Percentiles rank a stretch among this genome's conserved stretches.
These are phyloP conservation scores for Eragrostis nindensis DNA, from an alignment of 176 grass and related monocot species.

Conservation along the genomic window DNA sequence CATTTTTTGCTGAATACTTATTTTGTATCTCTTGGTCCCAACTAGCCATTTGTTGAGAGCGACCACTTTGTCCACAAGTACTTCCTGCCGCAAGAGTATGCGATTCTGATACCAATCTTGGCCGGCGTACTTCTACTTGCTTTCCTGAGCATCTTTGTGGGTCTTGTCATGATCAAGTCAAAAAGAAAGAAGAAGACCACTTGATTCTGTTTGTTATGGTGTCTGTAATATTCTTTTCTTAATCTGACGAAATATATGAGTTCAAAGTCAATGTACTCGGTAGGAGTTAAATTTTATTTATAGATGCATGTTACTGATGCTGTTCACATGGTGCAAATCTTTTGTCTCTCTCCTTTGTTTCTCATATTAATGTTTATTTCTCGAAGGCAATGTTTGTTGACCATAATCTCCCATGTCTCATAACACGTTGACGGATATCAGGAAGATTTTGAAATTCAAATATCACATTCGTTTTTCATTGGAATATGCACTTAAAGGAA, in stretches of 20 bases:
- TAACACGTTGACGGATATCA: too few relatives aligned
- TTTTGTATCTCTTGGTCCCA: conserved; percentile 29
- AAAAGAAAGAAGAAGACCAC: conserved; percentile 72
- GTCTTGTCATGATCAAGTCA: conserved; percentile 75
- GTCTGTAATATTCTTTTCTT: background rate
- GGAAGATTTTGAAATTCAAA: too few relatives aligned
- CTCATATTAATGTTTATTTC: background rate
- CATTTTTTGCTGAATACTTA: background rate
- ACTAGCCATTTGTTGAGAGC: conserved; percentile 87
- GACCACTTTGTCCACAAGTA: conserved; percentile 87
- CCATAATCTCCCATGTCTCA: too few relatives aligned
- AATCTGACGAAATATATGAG: background rate
- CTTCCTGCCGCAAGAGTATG: conserved; percentile 84
- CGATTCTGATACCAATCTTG: conserved; percentile 74
- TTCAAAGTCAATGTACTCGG: background rate
- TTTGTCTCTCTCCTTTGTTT: background rate
- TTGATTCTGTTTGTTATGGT: conserved; percentile 14
- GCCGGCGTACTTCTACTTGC: conserved; percentile 74
- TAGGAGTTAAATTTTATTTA: background rate
- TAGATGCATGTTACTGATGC: background rate
- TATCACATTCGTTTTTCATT: too few relatives aligned
- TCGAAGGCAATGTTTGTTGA: too few relatives aligned
- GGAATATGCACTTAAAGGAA: too few relatives aligned
- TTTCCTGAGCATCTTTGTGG: conserved; percentile 79
- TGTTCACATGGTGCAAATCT: background rate